Evolutionary conservation across 768 basidiomycete species (phyloP), one percentile per base, ranked within the genome.

Genomic region (Dioszegia aurantiaca): DNA sequence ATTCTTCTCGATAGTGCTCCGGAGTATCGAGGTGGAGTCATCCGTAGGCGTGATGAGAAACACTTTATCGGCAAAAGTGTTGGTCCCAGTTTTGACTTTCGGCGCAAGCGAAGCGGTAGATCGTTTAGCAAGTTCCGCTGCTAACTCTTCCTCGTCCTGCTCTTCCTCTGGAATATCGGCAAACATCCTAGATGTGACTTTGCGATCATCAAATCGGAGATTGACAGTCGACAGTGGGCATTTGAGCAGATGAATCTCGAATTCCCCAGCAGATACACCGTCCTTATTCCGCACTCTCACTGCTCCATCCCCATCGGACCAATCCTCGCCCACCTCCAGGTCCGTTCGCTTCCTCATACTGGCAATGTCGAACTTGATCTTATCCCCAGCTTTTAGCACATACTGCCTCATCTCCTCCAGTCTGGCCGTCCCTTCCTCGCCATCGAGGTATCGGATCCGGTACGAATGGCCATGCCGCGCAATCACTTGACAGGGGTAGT

Each of bases 341-440:
- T 65, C 46, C 44, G 37, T 9, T 49, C 46, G 26, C 27, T 54
- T 4, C 27, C 23, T 23, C 57, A 55, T 37, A 43, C 4, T 12
- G 3, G 46, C 31, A 17, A 33, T 54, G n/a, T 39, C 40, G 8
- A 48, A 56, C 21, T 60, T 37, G 27, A 67, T 21, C 12, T 12
- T 10, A 46, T 67, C 66, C 2, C 66, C 66, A 16, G 44, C 54
- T 30, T 44, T 55, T 30, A 67, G 40, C 6, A 59, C 39, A 17
- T 61, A 44, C 12, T 21, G 37, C 1, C 66, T 56, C 31, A 67
- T 21, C 9, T 59, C 33, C 10, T 61, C 58, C 5, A 61, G 19
- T 11, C 46, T 24, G 10, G 61, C 48, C 26, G 42, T 16, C 40
- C 42, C 58, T 14, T 41, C 21, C 12, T 60, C 51, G 2, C 57